These are phyloP conservation scores for Physcomitrellopsis africana DNA, from an alignment of 225 moss, liverwort and hornwort genomes.

Conservation along the genomic window DNA sequence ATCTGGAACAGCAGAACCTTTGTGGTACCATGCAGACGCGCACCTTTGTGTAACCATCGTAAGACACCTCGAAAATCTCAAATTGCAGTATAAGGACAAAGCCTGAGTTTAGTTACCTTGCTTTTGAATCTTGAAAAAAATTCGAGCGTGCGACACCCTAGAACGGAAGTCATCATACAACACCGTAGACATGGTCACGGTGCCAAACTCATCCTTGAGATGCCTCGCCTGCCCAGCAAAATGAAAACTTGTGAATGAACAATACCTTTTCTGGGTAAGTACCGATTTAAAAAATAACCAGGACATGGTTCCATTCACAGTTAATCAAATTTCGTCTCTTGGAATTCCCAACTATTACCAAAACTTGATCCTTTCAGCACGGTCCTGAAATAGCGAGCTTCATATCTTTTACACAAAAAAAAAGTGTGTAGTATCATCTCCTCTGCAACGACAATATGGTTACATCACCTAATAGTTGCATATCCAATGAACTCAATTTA, in stretches of 20 bases:
- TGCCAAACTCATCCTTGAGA: constrained; percentile 8
- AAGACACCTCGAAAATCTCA: constrained; percentile 1
- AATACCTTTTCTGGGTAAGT: background rate
- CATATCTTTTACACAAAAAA: background rate
- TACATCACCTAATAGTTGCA: constrained; percentile 1
- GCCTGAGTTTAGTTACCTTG: constrained; percentile 13
- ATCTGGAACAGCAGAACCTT: constrained; percentile 1
- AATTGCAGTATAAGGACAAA: constrained; percentile 6
- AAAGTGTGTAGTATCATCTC: background rate
- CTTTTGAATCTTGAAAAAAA: background rate
- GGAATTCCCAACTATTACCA: background rate
- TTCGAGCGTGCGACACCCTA: background rate
- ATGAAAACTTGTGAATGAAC: constrained; percentile 17
- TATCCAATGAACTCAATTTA: constrained; percentile 10
- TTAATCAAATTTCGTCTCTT: constrained; percentile 1
- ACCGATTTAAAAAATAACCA: background rate
- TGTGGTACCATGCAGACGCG: background rate
- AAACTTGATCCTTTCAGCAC: background rate
- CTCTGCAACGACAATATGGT: constrained; percentile 24
- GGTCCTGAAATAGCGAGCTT: constrained; percentile 3
- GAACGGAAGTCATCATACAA: constrained; percentile 1
- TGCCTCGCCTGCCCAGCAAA: constrained; percentile 25
- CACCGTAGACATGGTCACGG: background rate
- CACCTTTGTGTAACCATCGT: constrained; percentile 8
- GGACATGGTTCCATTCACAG: background rate